A percentile compares a stretch with the other conserved stretches of the same genome.
These are phyloP conservation scores for Leptographium procerum DNA, from an alignment of 2,329 filamentous ascomycete genomes.

Conservation along the genomic window DNA sequence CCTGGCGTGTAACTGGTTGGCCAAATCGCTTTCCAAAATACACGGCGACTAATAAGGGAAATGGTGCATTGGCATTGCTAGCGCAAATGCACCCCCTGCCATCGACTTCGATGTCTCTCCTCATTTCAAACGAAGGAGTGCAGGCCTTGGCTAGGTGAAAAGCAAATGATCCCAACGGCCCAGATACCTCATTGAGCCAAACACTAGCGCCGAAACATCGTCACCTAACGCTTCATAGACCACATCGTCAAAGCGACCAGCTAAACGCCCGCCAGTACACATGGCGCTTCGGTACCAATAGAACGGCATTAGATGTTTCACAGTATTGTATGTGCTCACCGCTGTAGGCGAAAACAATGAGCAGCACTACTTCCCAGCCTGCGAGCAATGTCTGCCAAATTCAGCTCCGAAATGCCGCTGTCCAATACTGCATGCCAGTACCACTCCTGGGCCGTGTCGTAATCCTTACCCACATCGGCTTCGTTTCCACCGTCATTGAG, in stretches of 20 bases:
- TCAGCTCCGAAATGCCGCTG: too few relatives aligned
- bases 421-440: too few relatives aligned
- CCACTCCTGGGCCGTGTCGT: neutral
- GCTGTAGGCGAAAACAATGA: neutral
- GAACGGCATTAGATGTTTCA: neutral
- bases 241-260: neutral
- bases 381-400: neutral
- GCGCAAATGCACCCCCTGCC: neutral
- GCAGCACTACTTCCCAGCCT: neutral
- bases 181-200: neutral
- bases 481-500: neutral
- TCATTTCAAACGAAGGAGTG: neutral
- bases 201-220: neutral
- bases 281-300: neutral
- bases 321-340: neutral
- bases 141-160: neutral
- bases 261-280: neutral
- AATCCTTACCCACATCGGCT: neutral
- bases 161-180: neutral
- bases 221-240: neutral
- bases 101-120: neutral
- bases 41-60: neutral
- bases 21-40: neutral
- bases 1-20: too few relatives aligned
- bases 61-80: neutral